Conservation (phyloP, 768 basidiomycete genomes). For the Mycena olivaceomarginata region DNA sequence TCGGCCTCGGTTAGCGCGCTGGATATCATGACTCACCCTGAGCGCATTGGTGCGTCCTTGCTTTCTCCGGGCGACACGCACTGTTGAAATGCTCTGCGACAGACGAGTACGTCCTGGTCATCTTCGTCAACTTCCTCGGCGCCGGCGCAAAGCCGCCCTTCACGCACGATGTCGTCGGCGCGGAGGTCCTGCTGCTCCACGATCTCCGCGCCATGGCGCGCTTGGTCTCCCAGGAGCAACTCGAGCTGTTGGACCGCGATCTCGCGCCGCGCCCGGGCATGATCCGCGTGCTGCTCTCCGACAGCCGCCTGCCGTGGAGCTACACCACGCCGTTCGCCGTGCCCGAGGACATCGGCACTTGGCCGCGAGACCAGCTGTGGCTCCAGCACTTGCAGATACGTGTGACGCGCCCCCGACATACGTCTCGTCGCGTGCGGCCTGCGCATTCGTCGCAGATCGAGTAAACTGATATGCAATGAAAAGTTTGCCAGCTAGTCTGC, state of each 20-base stretch:
- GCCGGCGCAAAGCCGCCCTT: slow-evolving; percentile 8
- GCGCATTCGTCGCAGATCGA: not conserved
- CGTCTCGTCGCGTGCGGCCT: not conserved
- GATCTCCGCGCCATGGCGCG: slow-evolving; percentile 5
- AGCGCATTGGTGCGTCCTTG: slow-evolving; percentile 11
- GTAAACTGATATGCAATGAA: not conserved
- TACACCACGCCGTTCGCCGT: slow-evolving; percentile 27
- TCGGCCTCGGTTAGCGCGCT: slow-evolving; percentile 2
- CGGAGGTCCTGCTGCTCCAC: not conserved
- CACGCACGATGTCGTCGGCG: slow-evolving; percentile 25
- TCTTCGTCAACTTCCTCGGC: slow-evolving; percentile 33
- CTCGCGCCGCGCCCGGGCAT: slow-evolving; percentile 23
- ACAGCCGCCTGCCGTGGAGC: slow-evolving; percentile 24
- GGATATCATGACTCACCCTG: slow-evolving; percentile 19
- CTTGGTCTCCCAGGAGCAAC: not conserved
- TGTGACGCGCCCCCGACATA: slow-evolving; percentile 17
- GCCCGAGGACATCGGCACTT: not conserved
- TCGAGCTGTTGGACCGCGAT: slow-evolving; percentile 14
- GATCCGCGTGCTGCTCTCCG: slow-evolving; percentile 23
- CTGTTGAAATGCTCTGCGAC: not conserved
- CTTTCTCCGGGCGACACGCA: too few species aligned
- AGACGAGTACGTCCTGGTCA: slow-evolving; percentile 24
- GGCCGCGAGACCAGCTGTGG: slow-evolving; percentile 13
- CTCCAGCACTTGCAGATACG: slow-evolving; percentile 21
- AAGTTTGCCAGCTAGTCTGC: not conserved